Evolutionary conservation across 2,329 filamentous ascomycete species (phyloP), one percentile per base, ranked within the genome.

Genomic region (Fusarium napiforme): DNA sequence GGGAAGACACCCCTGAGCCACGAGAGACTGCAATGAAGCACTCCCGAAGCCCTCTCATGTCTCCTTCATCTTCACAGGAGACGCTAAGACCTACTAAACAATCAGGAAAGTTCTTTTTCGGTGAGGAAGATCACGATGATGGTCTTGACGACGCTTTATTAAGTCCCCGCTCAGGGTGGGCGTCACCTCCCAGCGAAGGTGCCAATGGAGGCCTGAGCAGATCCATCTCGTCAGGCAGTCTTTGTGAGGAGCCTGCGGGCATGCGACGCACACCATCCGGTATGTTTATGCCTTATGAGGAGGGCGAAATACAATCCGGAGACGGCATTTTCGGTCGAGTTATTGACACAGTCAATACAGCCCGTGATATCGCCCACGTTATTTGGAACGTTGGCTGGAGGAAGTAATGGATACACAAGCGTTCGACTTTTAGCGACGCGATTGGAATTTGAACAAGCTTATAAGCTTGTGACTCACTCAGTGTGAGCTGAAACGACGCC

Each of bases 281-380:
- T 75, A 97, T 97, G 93, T 93, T 97, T 77, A 95, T 97, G 93
- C 93, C 94, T 12, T 93, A 92, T 76, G 93, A 95, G 75, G 92
- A 95, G 75, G 90, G 90, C 68, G 93, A 94, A 73, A 85, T 82
- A 79, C 87, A 82, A 52, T 84, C 87, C 69, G 89, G 85, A 78
- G 85, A 87, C 58, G 92, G 92, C 52, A 87, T 97, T 62, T 89
- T 97, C 78, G 93, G 93, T 69, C 91, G 92, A 77, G 91, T 97
- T 56, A 90, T 95, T 80, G 93, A 97, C 83, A 96, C 93, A 77
- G 89, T 92, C 82, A 92, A 92, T 82, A 92, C 91, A 57, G 91
- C 90, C 75, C 89, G 90, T 77, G 91, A 93, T 78, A 93, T 93
- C 76, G 89, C 89, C 66, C 89, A 92, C 81, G 90, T 93, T 75